Evolutionary conservation across 1,284 basidiomycete genomes (phyloP), one percentile per base, ranked within the genome.

Genomic region (Veloporphyrellus conicus): DNA sequence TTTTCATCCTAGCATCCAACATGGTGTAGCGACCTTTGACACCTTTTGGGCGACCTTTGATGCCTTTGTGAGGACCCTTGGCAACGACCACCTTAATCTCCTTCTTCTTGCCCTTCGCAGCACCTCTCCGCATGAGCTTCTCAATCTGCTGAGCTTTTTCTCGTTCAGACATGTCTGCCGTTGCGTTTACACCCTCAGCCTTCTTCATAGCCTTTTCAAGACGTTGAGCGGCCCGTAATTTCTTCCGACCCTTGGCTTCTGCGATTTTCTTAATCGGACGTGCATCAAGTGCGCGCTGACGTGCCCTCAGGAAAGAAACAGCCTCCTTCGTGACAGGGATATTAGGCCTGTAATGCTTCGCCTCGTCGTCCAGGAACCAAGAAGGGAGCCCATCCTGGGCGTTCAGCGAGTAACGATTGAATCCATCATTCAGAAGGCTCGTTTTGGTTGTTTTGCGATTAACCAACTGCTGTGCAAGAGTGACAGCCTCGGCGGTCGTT

Each of bases 241-340:
- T 99, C 74, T 99, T 99, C 53, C 96, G 80, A 31, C 92, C 93
- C 71, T 99, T 99, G 36, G 96, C 96, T 72, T 99, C 96, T 16
- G 95, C 96, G 11, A 99, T 79, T 76, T 99, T 99, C 75, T 98
- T 99, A 73, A 99, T 99, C 15, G 96, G 96, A 12, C 96, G 82
- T 3, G 95, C 94, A 64, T 99, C 93, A 39, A 99, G 76, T 6
- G 93, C 92, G 20, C 94, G 86, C 71, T 96, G 91, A 64, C 88
- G 91, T 15, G 90, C 92, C 29, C 90, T 84, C 31, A 99, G 77
- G 4, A 85, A 87, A 45, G 78, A 78, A 47, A 99, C 76, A 6
- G 96, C 96, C 68, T 99, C 96, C 69, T 97, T 99, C 1, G 95
- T 98, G 54, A 99, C 80, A 14, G 96, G 96, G 45, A 99, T 77